Conservation (phyloP, 805 yeast genomes). For the Yamadazyma olivae region DNA sequence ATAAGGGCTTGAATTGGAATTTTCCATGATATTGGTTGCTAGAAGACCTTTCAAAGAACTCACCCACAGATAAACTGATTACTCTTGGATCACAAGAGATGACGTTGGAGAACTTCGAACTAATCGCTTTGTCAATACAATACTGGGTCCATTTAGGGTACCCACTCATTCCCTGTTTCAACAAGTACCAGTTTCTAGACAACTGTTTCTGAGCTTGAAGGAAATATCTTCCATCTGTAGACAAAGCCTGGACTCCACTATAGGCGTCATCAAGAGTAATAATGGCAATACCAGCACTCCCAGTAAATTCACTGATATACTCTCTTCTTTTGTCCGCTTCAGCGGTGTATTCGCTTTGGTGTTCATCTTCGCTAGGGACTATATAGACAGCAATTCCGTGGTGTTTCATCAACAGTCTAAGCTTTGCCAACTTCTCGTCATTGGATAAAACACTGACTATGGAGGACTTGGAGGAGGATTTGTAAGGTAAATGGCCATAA, state of each 20-base stretch:
- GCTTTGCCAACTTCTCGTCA: conserved; percentile 52
- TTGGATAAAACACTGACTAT: conserved; percentile 38
- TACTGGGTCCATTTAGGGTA: conserved; percentile 79
- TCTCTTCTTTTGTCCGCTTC: conserved; percentile 78
- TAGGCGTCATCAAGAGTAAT: conserved; percentile 51
- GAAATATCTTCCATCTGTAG: conserved; percentile 95
- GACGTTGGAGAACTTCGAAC: conserved; percentile 45
- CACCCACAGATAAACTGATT: conserved; percentile 50
- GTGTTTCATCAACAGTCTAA: conserved; percentile 64
- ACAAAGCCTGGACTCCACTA: conserved; percentile 69
- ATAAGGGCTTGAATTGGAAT: conserved; percentile 28
- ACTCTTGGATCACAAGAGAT: conserved; percentile 85
- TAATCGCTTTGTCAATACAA: conserved; percentile 52
- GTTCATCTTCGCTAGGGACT: conserved; percentile 89
- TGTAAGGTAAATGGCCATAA: conserved; percentile 26
- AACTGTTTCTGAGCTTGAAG: conserved; percentile 85
- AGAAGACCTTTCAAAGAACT: conserved; percentile 30
- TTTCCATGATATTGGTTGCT: conserved; percentile 15
- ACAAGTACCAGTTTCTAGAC: conserved; percentile 72
- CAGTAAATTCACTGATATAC: conserved; percentile 84
- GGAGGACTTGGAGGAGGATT: conserved; percentile 1
- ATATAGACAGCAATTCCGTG: conserved; percentile 68
- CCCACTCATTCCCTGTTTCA: conserved; percentile 76
- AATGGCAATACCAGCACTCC: conserved; percentile 92
- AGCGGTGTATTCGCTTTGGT: conserved; percentile 87